A percentile compares a stretch with the other conserved stretches of the same genome.
Evolutionary conservation across 2,329 filamentous ascomycete genomes (phyloP).

Genomic region (Rutstroemia sp.): DNA sequence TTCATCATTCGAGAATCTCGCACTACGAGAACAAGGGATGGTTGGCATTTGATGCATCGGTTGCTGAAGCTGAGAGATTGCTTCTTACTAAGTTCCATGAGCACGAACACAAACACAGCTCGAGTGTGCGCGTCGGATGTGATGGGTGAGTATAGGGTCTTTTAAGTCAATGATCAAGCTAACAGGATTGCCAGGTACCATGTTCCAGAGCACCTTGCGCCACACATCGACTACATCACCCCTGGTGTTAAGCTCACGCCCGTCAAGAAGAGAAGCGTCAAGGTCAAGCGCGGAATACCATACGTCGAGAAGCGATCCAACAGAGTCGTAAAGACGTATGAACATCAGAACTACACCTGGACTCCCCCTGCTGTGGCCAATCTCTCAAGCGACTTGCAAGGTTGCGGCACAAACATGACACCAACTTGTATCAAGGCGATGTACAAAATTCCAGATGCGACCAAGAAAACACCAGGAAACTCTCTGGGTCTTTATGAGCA

Average conservation of each 20-base stretch:
- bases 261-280: conserved; percentile 13
- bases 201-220: conserved; percentile 34
- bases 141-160: conserved; percentile 24
- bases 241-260: conserved; percentile 34
- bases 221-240: conserved; percentile 41
- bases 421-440: conserved; percentile 22
- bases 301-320: conserved; percentile 1
- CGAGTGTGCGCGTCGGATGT: conserved; percentile 28
- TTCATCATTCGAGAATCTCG: conserved; percentile 26
- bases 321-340: neutral
- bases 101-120: conserved; percentile 26
- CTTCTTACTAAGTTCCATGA: conserved; percentile 31
- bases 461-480: conserved; percentile 7
- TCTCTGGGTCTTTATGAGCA: conserved; percentile 13
- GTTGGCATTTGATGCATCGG: conserved; percentile 31
- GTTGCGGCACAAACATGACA: conserved; percentile 15
- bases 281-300: conserved; percentile 9
- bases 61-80: conserved; percentile 29
- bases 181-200: conserved; percentile 29
- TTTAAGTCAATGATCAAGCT: neutral
- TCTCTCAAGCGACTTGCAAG: conserved; percentile 10
- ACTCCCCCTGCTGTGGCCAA: conserved; percentile 1
- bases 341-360: neutral
- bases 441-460: conserved; percentile 28
- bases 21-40: conserved; percentile 30